Evolutionary conservation across 1,284 basidiomycete genomes (phyloP).

Genomic region (Athelia psychrophila): DNA sequence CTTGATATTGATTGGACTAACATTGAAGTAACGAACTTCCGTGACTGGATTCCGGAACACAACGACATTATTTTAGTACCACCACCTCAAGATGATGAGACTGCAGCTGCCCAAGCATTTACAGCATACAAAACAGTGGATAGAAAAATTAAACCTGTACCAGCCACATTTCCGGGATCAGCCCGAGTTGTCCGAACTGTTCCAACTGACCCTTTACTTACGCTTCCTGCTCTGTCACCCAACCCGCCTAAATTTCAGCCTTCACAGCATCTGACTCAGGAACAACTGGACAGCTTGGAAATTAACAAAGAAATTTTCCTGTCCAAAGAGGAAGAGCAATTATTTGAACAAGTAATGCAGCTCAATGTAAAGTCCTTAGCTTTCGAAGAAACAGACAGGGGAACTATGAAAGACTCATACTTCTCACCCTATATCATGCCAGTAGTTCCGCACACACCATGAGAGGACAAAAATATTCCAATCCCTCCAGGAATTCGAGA

Average conservation of each 20-base stretch:
- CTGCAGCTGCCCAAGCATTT: not conserved
- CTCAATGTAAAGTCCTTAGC: constrained; percentile 26
- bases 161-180: constrained; percentile 6
- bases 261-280: constrained; percentile 5
- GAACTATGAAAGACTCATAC: constrained; percentile 30
- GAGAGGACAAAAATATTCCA: constrained; percentile 32
- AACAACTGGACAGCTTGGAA: constrained; percentile 11
- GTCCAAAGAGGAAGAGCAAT: constrained; percentile 25
- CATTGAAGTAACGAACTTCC: not conserved
- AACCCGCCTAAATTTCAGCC: constrained; percentile 6
- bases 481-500: constrained; percentile 35
- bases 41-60: no score
- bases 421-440: constrained; percentile 33
- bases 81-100: no score
- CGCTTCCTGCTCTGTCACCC: constrained; percentile 2
- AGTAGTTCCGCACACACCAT: constrained; percentile 30
- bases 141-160: constrained; percentile 8
- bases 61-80: no score
- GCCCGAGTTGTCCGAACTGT: constrained; percentile 3
- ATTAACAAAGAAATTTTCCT: constrained; percentile 24
- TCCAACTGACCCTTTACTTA: constrained; percentile 7
- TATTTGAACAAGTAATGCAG: constrained; percentile 24
- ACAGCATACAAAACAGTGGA: constrained; percentile 11
- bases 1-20: no score
- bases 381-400: constrained; percentile 30